These are phyloP conservation scores for Larix sibirica DNA, from an alignment of 83 land plant genomes.

Conservation along the genomic window DNA sequence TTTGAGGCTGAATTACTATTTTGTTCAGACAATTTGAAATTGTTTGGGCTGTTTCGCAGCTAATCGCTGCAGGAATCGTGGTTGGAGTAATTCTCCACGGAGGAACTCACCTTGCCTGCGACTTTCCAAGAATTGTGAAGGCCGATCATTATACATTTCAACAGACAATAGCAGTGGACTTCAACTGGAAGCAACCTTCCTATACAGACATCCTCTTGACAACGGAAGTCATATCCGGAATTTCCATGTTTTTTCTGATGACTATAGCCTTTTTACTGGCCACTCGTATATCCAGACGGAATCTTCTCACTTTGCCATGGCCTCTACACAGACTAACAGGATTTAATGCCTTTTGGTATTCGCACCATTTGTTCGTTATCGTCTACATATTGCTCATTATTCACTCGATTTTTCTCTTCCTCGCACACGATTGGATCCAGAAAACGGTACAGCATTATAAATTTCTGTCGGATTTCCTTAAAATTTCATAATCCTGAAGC, in stretches of 20 bases:
- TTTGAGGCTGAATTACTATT: no score
- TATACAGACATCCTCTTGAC: slow-evolving; percentile 49
- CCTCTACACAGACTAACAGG: slow-evolving; percentile 90
- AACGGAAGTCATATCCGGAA: slow-evolving; percentile 73
- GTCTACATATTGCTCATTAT: slow-evolving; percentile 79
- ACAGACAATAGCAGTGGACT: slow-evolving; percentile 44
- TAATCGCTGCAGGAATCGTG: slow-evolving; percentile 72
- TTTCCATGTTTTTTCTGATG: slow-evolving; percentile 86
- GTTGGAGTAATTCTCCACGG: slow-evolving; percentile 71
- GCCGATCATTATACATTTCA: slow-evolving; percentile 53
- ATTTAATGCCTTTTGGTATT: slow-evolving; percentile 98
- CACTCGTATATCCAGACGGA: slow-evolving; percentile 66
- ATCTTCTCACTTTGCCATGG: slow-evolving; percentile 68
- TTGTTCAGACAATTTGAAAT: no score
- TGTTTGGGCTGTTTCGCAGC: slow-evolving; percentile 31
- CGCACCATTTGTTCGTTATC: slow-evolving; percentile 81
- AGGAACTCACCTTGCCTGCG: slow-evolving; percentile 76
- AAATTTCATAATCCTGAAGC: neutral
- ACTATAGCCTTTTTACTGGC: slow-evolving; percentile 76
- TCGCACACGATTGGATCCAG: slow-evolving; percentile 71
- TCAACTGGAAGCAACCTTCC: slow-evolving; percentile 59
- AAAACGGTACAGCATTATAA: slow-evolving; percentile 54
- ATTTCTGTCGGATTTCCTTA: neutral
- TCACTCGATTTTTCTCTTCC: slow-evolving; percentile 74
- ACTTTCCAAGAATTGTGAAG: slow-evolving; percentile 63